Percentiles rank a stretch among this genome's conserved stretches.
Conservation (phyloP, 805 yeast species). For the Cyberlindnera galapagoensis region DNA sequence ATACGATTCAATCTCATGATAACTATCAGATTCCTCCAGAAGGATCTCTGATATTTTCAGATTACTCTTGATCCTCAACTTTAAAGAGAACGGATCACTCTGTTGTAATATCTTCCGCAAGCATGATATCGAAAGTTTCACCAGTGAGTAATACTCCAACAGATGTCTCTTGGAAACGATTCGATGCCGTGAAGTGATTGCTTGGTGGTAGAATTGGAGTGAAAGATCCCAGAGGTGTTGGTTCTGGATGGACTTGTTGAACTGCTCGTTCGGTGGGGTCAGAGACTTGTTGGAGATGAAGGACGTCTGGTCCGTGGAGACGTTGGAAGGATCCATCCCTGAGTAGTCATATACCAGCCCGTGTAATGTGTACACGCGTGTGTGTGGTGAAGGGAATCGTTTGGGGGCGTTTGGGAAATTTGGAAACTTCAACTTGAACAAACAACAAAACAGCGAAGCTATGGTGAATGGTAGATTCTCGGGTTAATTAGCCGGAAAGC, state of each 20-base stretch:
- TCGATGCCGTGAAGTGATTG: slow-evolving; percentile 3
- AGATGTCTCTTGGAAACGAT: slow-evolving; percentile 20
- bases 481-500: too few relatives aligned
- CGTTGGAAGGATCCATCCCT: neutral
- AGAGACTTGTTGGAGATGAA: neutral
- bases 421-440: too few relatives aligned
- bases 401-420: too few relatives aligned
- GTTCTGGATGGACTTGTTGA: too few relatives aligned
- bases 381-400: too few relatives aligned
- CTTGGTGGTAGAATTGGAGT: slow-evolving; percentile 8
- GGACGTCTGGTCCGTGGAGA: neutral
- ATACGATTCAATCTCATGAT: slow-evolving; percentile 1
- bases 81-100: slow-evolving; percentile 22
- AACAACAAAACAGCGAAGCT: too few relatives aligned
- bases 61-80: slow-evolving; percentile 21
- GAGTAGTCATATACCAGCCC: neutral
- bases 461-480: too few relatives aligned
- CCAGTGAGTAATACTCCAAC: slow-evolving; percentile 27
- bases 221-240: slow-evolving; percentile 11
- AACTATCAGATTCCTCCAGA: slow-evolving; percentile 3
- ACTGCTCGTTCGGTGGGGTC: too few relatives aligned
- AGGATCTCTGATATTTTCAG: slow-evolving; percentile 26
- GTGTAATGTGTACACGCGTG: too few relatives aligned
- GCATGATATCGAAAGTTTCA: slow-evolving; percentile 23
- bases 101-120: slow-evolving; percentile 18